Evolutionary conservation across 2,329 filamentous ascomycete species (phyloP).

Genomic region (Aureobasidium sp.): DNA sequence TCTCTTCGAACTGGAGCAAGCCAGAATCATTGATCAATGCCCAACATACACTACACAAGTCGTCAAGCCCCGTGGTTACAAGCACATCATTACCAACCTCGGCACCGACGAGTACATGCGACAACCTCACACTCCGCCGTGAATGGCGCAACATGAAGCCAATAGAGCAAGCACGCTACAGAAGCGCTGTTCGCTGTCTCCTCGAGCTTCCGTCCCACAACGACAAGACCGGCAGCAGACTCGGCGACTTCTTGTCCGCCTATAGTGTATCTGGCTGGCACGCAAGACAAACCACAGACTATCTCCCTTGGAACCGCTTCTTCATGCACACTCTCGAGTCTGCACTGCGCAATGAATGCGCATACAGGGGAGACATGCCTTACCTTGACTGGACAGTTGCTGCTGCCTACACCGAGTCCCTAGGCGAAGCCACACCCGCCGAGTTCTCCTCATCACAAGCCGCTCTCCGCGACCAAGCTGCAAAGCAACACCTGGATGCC

Average conservation of each 20-base stretch:
- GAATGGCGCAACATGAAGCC: slow-evolving; percentile 22
- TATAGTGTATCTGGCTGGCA: slow-evolving; percentile 21
- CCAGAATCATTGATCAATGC: background rate
- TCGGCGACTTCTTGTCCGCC: slow-evolving; percentile 24
- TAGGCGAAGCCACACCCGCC: slow-evolving; percentile 17
- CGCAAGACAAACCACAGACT: slow-evolving; percentile 21
- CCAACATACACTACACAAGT: background rate
- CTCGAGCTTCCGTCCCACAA: slow-evolving; percentile 20
- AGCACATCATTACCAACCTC: slow-evolving; percentile 1
- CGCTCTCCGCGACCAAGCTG: slow-evolving; percentile 19
- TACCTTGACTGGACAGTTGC: slow-evolving; percentile 27
- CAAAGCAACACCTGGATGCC: background rate
- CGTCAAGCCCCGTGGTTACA: background rate
- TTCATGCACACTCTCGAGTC: slow-evolving; percentile 24
- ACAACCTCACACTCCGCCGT: slow-evolving; percentile 14
- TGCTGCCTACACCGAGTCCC: slow-evolving; percentile 20
- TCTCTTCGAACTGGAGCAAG: slow-evolving; percentile 8
- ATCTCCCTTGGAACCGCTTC: slow-evolving; percentile 26
- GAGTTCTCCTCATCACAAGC: slow-evolving; percentile 17
- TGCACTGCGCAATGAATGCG: slow-evolving; percentile 22
- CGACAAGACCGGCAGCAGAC: slow-evolving; percentile 18
- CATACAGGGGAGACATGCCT: slow-evolving; percentile 20
- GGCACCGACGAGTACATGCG: slow-evolving; percentile 13
- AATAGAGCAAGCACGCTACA: slow-evolving; percentile 21
- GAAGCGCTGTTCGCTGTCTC: slow-evolving; percentile 23